Evolutionary conservation across 2,329 filamentous ascomycete species (phyloP).

Genomic region (Amauroascus niger): DNA sequence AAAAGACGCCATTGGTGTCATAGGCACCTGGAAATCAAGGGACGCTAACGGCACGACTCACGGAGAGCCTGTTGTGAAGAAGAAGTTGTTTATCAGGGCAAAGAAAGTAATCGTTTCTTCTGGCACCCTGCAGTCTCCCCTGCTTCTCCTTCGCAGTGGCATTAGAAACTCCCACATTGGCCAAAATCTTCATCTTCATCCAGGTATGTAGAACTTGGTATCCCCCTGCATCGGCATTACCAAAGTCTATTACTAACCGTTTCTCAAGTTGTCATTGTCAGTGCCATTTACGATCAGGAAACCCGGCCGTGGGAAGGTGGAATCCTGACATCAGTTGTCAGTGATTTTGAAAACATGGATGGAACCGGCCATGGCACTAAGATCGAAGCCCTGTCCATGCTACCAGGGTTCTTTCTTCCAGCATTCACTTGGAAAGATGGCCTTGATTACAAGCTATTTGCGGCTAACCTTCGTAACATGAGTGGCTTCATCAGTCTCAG

Average conservation of each 20-base stretch:
- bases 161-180: constrained; percentile 75
- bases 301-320: constrained; percentile 64
- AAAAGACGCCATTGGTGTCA: constrained; percentile 57
- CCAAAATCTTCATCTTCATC: constrained; percentile 71
- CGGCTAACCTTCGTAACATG: constrained; percentile 58
- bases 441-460: constrained; percentile 61
- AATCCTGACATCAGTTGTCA: constrained; percentile 69
- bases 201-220: constrained; percentile 46
- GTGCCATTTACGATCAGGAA: constrained; percentile 59
- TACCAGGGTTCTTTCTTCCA: constrained; percentile 57
- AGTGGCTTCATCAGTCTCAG: constrained; percentile 63
- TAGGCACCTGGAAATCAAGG: constrained; percentile 65
- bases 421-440: constrained; percentile 58
- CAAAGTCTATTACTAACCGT: constrained; percentile 7
- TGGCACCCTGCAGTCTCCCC: constrained; percentile 66
- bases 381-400: constrained; percentile 66
- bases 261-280: constrained; percentile 31
- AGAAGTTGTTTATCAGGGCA: constrained; percentile 62
- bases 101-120: constrained; percentile 71
- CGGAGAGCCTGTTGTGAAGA: constrained; percentile 42
- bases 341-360: constrained; percentile 72
- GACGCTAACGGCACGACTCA: constrained; percentile 53
- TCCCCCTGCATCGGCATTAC: background rate
- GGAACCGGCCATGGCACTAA: constrained; percentile 71
- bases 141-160: constrained; percentile 67